phyloP scores from a whole-genome alignment of 2,329 filamentous ascomycete species.

The Apiospora kogelbergensis region DNA sequence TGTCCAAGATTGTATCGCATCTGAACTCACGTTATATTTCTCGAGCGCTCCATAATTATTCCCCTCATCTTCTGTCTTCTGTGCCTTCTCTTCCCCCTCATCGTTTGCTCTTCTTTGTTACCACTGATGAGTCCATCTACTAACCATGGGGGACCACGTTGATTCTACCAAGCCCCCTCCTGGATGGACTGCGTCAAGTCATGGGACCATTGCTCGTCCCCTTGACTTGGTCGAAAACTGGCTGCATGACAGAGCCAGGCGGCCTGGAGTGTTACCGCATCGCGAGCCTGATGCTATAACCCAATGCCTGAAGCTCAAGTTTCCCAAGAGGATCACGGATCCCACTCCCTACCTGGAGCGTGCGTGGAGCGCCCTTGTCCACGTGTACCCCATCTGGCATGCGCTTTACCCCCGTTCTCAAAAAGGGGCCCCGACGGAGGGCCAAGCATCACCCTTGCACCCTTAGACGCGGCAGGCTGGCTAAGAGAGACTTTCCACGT shows the following conservation, averaged over 20 bases:
- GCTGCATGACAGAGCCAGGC: background rate
- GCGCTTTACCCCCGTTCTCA: background rate
- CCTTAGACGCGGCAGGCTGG: background rate
- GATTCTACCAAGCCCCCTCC: background rate
- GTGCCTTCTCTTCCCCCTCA: too few relatives aligned
- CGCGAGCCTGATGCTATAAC: background rate
- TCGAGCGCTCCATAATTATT: too few relatives aligned
- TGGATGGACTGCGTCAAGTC: background rate
- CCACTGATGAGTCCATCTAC: too few relatives aligned
- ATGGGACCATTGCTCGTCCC: background rate
- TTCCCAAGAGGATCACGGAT: background rate
- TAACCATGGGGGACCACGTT: too few relatives aligned
- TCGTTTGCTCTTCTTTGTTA: too few relatives aligned
- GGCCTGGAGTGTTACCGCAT: too few relatives aligned
- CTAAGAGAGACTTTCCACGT: background rate
- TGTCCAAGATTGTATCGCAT: too few relatives aligned
- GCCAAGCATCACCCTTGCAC: background rate
- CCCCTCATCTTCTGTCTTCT: too few relatives aligned
- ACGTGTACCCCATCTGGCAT: background rate
- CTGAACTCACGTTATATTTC: too few relatives aligned
- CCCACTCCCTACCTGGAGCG: background rate
- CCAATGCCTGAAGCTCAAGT: background rate
- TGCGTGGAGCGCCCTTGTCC: background rate
- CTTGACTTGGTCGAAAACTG: background rate
- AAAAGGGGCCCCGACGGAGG: background rate